Evolutionary conservation across 2,329 filamentous ascomycete species (phyloP), one percentile per base, ranked within the genome.

Genomic region (Amphichorda felina): DNA sequence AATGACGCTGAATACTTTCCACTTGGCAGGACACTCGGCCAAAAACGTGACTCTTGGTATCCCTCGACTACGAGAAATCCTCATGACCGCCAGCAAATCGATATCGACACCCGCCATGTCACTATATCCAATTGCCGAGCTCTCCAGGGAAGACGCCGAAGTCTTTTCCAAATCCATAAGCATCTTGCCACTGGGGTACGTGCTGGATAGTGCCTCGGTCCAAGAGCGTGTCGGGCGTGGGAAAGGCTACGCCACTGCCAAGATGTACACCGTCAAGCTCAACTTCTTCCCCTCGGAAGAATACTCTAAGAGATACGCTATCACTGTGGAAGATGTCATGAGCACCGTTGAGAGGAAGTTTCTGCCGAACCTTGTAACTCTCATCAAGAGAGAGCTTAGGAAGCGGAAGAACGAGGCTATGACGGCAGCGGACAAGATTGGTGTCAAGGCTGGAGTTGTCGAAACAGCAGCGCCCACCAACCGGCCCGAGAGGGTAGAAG

Each of bases 21-120:
- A 98, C 72, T 84, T 98, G 74, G 91, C 91, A 58, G 91, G 91
- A 52, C 89, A 96, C 67, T 88, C 91, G 15, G 82, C 91, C 21
- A 96, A 95, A 70, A 98, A 98, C 72, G 93, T 98, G 53, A 98
- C 91, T 1, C 74, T 95, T 15, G 91, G 91, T 84, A 96, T 98
- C 53, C 91, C 91, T 40, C 86, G 91, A 62, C 72, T 98, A 15
- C 75, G 91, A 63, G 91, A 98, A 71, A 95, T 98, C 49, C 74
- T 98, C 45, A 98, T 98, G 91, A 96, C 91, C 33, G 91, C 91
- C 18, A 91, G 84, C 53, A 74, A 79, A 35, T 74, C 81, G 31
- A 95, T 96, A 42, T 83, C 86, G 27, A 98, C 91, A 0, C 91
- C 91, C 2, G 75, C 78, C 5, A 94, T 94, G 86, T 91, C 84